Conservation (phyloP, 2,329 filamentous ascomycete species). For the Neopestalotiopsis rosae region DNA sequence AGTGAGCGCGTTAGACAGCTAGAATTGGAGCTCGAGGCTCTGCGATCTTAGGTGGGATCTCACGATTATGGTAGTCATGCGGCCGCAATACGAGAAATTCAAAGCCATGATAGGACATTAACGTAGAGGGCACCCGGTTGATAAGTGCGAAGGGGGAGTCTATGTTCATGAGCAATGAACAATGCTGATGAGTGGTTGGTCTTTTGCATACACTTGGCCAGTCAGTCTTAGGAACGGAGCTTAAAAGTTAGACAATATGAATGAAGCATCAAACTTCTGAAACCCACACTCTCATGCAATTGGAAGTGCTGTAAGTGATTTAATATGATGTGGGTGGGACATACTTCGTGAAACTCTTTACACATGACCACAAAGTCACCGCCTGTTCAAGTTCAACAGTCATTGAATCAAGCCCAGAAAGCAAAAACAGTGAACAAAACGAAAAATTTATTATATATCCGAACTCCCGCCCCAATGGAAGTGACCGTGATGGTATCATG, state of each 20-base stretch:
- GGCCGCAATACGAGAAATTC: neutral
- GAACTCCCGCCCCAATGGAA: neutral
- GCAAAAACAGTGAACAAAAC: slow-evolving; percentile 2
- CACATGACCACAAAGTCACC: neutral
- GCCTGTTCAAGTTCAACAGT: neutral
- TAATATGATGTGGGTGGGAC: neutral
- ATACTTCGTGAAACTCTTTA: neutral
- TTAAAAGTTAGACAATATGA: slow-evolving; percentile 7
- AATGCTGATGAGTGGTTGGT: neutral
- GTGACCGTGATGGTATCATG: slow-evolving; percentile 13
- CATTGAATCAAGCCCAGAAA: neutral
- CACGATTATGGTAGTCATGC: neutral
- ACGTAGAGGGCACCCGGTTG: neutral
- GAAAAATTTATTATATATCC: slow-evolving; percentile 4
- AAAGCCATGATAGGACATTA: neutral
- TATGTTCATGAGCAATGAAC: neutral
- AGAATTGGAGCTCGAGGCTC: slow-evolving; percentile 70
- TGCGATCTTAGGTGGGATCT: slow-evolving; percentile 52
- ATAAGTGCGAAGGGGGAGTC: neutral
- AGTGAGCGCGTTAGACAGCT: slow-evolving; percentile 71
- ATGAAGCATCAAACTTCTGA: neutral
- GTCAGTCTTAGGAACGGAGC: slow-evolving; percentile 4
- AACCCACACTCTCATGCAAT: neutral
- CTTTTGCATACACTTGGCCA: neutral
- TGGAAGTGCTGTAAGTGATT: neutral